Evolutionary conservation across 306 rosid genomes (phyloP).

Genomic region (Cucurbita maxima): DNA sequence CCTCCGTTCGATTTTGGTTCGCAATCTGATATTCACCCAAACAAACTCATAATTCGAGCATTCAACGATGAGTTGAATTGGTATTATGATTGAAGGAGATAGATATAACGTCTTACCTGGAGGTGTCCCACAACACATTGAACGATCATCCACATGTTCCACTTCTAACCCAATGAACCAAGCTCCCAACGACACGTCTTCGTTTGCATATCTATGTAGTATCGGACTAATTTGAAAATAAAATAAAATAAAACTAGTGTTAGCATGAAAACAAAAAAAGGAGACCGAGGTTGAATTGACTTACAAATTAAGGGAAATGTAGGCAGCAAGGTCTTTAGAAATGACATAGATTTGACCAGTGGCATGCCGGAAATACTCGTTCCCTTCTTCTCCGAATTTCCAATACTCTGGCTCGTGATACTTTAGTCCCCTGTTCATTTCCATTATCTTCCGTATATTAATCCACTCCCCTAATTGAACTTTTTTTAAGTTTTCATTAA

Average conservation of each 20-base stretch:
- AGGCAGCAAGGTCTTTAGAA: constrained; percentile 75
- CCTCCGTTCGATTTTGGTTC: constrained; percentile 59
- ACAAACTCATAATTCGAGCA: not conserved
- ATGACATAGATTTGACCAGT: constrained; percentile 91
- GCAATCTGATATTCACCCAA: constrained; percentile 34
- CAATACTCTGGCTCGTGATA: constrained; percentile 82
- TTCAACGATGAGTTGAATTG: too few species aligned
- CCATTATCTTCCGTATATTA: not conserved
- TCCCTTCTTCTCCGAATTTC: constrained; percentile 95
- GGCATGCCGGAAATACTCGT: constrained; percentile 86
- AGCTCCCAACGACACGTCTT: constrained; percentile 79
- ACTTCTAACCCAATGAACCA: constrained; percentile 84
- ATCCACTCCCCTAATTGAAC: too few species aligned
- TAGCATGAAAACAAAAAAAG: not conserved
- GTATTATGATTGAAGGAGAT: not conserved
- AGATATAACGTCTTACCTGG: constrained; percentile 30
- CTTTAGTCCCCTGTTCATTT: constrained; percentile 45
- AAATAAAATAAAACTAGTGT: not conserved
- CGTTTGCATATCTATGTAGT: constrained; percentile 75
- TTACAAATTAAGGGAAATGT: constrained; percentile 57
- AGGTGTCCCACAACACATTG: constrained; percentile 86
- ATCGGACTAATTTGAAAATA: constrained; percentile 34
- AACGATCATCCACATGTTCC: constrained; percentile 56
- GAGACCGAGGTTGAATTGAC: not conserved
- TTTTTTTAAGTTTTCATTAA: too few species aligned